These are phyloP conservation scores for Hura crepitans DNA, from an alignment of 441 rosid genomes.

Conservation along the genomic window DNA sequence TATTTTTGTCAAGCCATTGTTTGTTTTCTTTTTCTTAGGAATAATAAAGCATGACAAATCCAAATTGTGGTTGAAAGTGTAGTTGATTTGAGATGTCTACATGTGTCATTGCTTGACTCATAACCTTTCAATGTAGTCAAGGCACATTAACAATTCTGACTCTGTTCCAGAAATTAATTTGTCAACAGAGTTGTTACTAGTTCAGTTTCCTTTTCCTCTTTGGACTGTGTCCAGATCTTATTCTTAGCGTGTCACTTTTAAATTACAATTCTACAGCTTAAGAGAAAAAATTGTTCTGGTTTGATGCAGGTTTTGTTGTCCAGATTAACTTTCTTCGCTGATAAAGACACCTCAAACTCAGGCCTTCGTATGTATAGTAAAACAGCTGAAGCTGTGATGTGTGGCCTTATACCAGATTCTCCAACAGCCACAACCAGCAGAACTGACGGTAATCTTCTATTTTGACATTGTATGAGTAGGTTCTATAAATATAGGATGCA, in stretches of 20 bases:
- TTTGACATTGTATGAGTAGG: neutral
- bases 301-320: conserved; percentile 71
- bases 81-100: neutral
- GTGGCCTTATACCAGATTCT: conserved; percentile 79
- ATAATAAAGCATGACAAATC: neutral
- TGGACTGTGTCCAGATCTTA: neutral
- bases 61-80: neutral
- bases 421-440: conserved; percentile 82
- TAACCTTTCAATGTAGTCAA: neutral
- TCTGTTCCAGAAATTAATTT: neutral
- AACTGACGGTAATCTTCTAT: conserved; percentile 54
- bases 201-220: neutral
- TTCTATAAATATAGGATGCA: neutral
- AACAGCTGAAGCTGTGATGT: conserved; percentile 92
- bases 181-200: neutral
- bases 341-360: conserved; percentile 54
- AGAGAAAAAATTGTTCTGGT: conserved; percentile 9
- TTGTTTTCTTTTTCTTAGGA: neutral
- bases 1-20: no score
- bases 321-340: conserved; percentile 64
- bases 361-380: conserved; percentile 59
- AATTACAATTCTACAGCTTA: conserved; percentile 4
- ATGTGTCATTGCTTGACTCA: neutral
- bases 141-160: neutral
- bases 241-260: neutral